Percentiles rank a stretch among this genome's conserved stretches.
Evolutionary conservation across 805 yeast genomes (phyloP).

Genomic region (Kurtzmaniella cleridarum): DNA sequence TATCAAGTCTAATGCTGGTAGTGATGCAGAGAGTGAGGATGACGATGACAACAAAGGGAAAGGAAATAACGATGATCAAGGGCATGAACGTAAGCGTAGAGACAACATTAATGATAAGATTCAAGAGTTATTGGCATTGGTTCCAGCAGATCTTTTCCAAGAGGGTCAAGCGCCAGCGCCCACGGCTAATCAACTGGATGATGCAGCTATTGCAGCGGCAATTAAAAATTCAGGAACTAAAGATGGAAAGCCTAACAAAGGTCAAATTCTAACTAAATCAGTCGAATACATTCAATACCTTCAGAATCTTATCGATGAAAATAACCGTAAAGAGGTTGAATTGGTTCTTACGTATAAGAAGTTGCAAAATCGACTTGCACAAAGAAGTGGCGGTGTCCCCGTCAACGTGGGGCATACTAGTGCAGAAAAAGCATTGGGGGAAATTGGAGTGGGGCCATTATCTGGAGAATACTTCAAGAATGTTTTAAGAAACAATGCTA

Average conservation of each 20-base stretch:
- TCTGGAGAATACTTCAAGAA: conserved; percentile 38
- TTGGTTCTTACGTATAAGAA: conserved; percentile 54
- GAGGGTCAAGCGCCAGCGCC: conserved; percentile 9
- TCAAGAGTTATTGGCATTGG: conserved; percentile 35
- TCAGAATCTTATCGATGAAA: conserved; percentile 71
- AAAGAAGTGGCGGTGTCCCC: conserved; percentile 36
- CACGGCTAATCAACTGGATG: conserved; percentile 10
- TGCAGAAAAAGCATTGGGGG: conserved; percentile 71
- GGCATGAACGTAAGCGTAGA: conserved; percentile 37
- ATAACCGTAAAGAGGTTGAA: conserved; percentile 75
- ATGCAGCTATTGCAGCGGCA: conserved; percentile 25
- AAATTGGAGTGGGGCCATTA: conserved; percentile 79
- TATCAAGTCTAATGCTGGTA: conserved; percentile 15
- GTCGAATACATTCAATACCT: conserved; percentile 65
- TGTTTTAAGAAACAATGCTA: conserved; percentile 19
- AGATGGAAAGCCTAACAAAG: conserved; percentile 82
- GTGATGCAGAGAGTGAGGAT: conserved; percentile 14
- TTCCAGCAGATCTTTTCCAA: conserved; percentile 32
- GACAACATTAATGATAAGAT: conserved; percentile 41
- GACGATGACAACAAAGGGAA: conserved; percentile 12
- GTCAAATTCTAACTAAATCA: conserved; percentile 70
- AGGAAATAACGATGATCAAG: conserved; percentile 20
- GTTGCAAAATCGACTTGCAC: conserved; percentile 43
- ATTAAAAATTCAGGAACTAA: conserved; percentile 53
- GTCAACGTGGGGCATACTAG: conserved; percentile 51